Evolutionary conservation across 495 filamentous ascomycete genomes (phyloP).

Genomic region (Astrocystis sublimbata): DNA sequence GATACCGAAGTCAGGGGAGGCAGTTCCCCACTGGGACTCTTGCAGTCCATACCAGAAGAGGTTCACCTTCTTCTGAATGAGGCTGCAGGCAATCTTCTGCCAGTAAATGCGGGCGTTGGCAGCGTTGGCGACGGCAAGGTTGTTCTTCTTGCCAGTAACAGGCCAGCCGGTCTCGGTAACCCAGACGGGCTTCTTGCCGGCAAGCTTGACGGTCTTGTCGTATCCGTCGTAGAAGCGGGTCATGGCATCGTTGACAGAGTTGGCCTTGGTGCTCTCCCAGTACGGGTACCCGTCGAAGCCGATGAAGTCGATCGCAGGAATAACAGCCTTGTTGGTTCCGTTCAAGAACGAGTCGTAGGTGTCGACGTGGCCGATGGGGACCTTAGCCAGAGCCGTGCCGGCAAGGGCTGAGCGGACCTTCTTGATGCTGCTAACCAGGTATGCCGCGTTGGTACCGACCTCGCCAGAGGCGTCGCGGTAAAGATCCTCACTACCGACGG

Average conservation of each 20-base stretch:
- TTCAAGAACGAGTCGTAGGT: conserved; percentile 82
- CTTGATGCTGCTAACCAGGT: conserved; percentile 61
- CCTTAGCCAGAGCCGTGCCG: conserved; percentile 53
- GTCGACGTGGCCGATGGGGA: conserved; percentile 76
- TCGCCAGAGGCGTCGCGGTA: conserved; percentile 68
- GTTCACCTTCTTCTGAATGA: conserved; percentile 61
- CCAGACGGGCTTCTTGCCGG: conserved; percentile 68
- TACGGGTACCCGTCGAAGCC: conserved; percentile 70
- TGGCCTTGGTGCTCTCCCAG: conserved; percentile 66
- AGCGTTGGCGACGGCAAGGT: conserved; percentile 57
- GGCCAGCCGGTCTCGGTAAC: conserved; percentile 87
- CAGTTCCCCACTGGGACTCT: conserved; percentile 56
- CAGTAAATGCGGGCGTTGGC: conserved; percentile 74
- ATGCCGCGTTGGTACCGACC: conserved; percentile 55
- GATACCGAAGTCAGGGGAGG: conserved; percentile 66
- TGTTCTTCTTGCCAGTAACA: conserved; percentile 57
- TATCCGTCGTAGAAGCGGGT: conserved; percentile 61
- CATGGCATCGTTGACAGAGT: conserved; percentile 61
- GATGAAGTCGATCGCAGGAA: conserved; percentile 65
- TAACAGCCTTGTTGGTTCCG: conserved; percentile 64
- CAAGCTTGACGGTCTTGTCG: conserved; percentile 56
- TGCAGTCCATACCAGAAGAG: conserved; percentile 72
- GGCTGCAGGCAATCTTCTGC: conserved; percentile 67
- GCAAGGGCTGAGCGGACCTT: conserved; percentile 57
- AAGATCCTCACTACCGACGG: conserved; percentile 81